Evolutionary conservation across 352 stramenopile genomes (phyloP).

Genomic region (Sclerospora graminicola): DNA sequence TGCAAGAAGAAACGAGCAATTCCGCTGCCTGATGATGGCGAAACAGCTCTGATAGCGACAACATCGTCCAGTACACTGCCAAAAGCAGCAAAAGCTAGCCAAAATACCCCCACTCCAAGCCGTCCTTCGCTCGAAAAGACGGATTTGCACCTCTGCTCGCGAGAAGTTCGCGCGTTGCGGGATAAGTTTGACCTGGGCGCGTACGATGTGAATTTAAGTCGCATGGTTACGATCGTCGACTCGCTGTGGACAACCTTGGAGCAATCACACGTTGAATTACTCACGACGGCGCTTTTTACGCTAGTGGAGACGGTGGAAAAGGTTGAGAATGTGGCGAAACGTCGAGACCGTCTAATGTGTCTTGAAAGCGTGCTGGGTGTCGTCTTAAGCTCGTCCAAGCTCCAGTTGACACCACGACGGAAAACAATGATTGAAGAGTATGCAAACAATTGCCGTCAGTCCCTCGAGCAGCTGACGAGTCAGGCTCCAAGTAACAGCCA

Average conservation of each 20-base stretch:
- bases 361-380: constrained; percentile 34
- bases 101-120: too few species aligned
- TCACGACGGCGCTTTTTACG: constrained; percentile 29
- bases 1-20: constrained; percentile 24
- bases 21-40: constrained; percentile 9
- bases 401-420: constrained; percentile 18
- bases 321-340: constrained; percentile 22
- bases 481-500: not conserved
- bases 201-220: constrained; percentile 35
- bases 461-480: constrained; percentile 19
- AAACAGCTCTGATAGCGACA: not conserved
- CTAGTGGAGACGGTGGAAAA: constrained; percentile 37
- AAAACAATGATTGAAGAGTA: constrained; percentile 33
- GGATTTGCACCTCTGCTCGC: constrained; percentile 18
- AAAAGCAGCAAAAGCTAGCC: not conserved
- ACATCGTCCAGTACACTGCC: not conserved
- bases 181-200: constrained; percentile 30
- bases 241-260: constrained; percentile 28
- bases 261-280: constrained; percentile 19
- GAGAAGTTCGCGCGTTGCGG: constrained; percentile 22
- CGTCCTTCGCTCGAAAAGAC: not conserved
- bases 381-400: constrained; percentile 15
- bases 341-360: constrained; percentile 36
- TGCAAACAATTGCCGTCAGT: constrained; percentile 35
- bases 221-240: constrained; percentile 35